Percentiles rank a stretch among this genome's conserved stretches.
Conservation (phyloP, 176 grass and related monocot species). For the Rhynchospora tenuis region DNA sequence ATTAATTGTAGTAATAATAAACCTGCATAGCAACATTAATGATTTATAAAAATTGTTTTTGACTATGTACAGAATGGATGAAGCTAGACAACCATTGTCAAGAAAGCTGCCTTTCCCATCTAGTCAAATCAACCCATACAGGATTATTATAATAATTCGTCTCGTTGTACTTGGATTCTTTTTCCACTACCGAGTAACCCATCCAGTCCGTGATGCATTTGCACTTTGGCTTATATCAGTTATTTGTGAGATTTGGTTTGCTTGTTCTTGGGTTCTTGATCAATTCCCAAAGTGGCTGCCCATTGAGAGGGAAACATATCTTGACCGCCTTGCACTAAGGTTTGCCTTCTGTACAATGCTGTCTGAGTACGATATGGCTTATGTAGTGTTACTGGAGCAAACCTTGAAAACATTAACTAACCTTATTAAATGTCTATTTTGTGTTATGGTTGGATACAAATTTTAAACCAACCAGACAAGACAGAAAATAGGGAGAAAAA, state of each 20-base stretch:
- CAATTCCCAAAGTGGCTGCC: constrained; percentile 97
- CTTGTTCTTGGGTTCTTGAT: constrained; percentile 94
- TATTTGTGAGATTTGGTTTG: constrained; percentile 99
- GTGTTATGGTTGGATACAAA: background rate
- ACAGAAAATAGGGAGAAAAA: background rate
- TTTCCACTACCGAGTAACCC: constrained; percentile 86
- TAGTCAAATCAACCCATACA: constrained; percentile 83
- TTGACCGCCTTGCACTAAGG: constrained; percentile 83
- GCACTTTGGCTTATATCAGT: constrained; percentile 91
- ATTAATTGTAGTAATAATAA: background rate
- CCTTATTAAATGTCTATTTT: background rate
- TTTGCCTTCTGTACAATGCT: constrained; percentile 29
- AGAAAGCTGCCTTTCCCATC: constrained; percentile 79
- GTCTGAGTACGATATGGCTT: background rate
- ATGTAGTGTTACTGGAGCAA: background rate
- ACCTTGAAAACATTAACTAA: background rate
- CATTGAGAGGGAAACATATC: constrained; percentile 88
- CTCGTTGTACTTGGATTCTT: constrained; percentile 90
- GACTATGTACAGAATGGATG: constrained; percentile 76
- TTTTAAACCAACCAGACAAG: background rate
- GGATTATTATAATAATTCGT: constrained; percentile 91
- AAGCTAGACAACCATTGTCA: constrained; percentile 81
- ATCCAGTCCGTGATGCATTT: constrained; percentile 69
- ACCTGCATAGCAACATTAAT: background rate
- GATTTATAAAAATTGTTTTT: background rate